These are phyloP conservation scores for Aquilaria agallochum DNA, from an alignment of 441 rosid species.

Conservation along the genomic window DNA sequence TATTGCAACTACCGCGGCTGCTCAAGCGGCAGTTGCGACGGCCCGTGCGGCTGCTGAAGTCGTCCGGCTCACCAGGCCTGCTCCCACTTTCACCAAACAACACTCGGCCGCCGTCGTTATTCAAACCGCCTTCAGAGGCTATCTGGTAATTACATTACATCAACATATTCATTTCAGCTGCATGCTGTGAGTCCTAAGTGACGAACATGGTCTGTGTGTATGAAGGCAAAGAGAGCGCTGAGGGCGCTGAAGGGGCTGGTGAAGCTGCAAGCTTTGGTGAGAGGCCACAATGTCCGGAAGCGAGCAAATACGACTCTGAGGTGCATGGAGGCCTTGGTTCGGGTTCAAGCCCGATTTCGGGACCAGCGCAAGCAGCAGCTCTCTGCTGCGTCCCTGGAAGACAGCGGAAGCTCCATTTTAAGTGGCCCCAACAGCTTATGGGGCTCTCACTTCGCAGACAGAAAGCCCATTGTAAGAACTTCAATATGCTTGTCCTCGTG, in stretches of 20 bases:
- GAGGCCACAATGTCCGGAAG: slow-evolving; percentile 57
- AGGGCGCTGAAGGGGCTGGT: slow-evolving; percentile 50
- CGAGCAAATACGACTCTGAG: slow-evolving; percentile 41
- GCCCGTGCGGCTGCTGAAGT: slow-evolving; percentile 36
- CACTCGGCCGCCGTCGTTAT: slow-evolving; percentile 44
- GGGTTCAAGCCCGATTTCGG: slow-evolving; percentile 40
- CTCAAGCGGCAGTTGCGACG: slow-evolving; percentile 33
- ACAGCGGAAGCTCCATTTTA: slow-evolving; percentile 5
- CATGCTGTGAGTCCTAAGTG: background rate
- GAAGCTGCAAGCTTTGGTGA: slow-evolving; percentile 59
- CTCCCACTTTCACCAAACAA: slow-evolving; percentile 24
- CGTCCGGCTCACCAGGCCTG: slow-evolving; percentile 28
- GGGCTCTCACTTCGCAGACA: slow-evolving; percentile 13
- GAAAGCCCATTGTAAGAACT: slow-evolving; percentile 9
- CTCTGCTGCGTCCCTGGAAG: slow-evolving; percentile 2
- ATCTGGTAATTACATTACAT: slow-evolving; percentile 28
- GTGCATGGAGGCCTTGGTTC: slow-evolving; percentile 50
- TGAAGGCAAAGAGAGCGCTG: slow-evolving; percentile 69
- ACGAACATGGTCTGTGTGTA: slow-evolving; percentile 1
- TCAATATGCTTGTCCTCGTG: too few relatives aligned
- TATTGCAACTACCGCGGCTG: slow-evolving; percentile 31
- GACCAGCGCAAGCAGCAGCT: slow-evolving; percentile 30
- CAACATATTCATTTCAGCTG: background rate
- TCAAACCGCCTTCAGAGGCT: slow-evolving; percentile 59
- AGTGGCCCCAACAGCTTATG: slow-evolving; percentile 18